phyloP scores from a whole-genome alignment of 345 rosid genomes.

The Trapa incisa region DNA sequence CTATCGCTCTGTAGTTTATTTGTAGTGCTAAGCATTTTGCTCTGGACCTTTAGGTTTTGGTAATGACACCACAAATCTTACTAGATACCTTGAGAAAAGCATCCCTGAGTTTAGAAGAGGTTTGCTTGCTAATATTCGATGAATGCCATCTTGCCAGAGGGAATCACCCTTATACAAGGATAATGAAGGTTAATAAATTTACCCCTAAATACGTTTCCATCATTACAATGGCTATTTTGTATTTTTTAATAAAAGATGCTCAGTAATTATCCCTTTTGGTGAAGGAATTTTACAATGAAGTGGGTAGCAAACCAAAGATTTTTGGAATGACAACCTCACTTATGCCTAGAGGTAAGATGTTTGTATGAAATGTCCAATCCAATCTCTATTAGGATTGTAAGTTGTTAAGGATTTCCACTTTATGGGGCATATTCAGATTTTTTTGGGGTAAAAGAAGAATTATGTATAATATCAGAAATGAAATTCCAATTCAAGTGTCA shows the following conservation, averaged over 20 bases:
- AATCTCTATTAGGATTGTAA: neutral
- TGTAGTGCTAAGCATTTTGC: neutral
- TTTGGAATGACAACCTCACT: conserved; percentile 79
- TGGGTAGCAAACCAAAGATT: conserved; percentile 55
- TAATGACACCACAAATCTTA: conserved; percentile 88
- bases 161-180: conserved; percentile 63
- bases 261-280: no score
- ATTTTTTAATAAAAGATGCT: neutral
- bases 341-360: conserved; percentile 46
- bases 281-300: conserved; percentile 71
- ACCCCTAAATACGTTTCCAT: conserved; percentile 1
- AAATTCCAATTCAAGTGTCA: no score
- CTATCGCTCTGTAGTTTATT: neutral
- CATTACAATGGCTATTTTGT: neutral
- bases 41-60: conserved; percentile 47
- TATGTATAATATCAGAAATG: neutral
- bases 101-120: conserved; percentile 43
- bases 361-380: neutral
- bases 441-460: neutral
- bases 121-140: conserved; percentile 59
- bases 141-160: conserved; percentile 82
- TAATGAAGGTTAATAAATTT: conserved; percentile 54
- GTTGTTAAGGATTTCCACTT: neutral
- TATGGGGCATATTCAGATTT: neutral
- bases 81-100: conserved; percentile 62